Evolutionary conservation across 495 filamentous ascomycete species (phyloP), one percentile per base, ranked within the genome.

Genomic region (Lophiotrema nucula): DNA sequence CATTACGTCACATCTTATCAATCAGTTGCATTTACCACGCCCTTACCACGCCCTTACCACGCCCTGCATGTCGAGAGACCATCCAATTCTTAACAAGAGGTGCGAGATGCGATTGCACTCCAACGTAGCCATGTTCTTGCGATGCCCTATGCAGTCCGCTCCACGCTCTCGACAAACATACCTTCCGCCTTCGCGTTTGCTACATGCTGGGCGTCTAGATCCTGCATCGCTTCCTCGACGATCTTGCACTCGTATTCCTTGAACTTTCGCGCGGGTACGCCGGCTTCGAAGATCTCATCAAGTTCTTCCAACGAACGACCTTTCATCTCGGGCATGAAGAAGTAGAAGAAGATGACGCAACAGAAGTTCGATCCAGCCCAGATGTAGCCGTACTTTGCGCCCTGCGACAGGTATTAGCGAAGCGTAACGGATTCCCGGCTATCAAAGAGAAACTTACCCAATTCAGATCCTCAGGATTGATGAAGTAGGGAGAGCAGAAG

Each of bases 381-480:
- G 45, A 82, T 79, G 53, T 81, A 81, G 0, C 75, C 73, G 48
- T 81, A 80, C 54, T 58, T 53, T 3, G 60, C 47, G 0, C 54
- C 74, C 58, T 61, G 22, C 27, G 8, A 25, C 28, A 39, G 16
- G 15, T 24, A 11, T 13, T 26, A 11, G 3, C n/a, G 8, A 22
- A 31, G 5, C 4, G 23, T 1, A 11, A 46, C 23, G n/a, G n/a
- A n/a, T n/a, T n/a, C n/a, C n/a, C n/a, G n/a, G n/a, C n/a, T n/a
- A n/a, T n/a, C n/a, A n/a, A n/a, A n/a, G n/a, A n/a, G n/a, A 15
- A 3, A 47, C 58, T 48, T 50, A 54, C 80, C 77, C 77, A 79
- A 58, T 77, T 74, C 8, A 79, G 61, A 19, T 75, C 64, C 12
- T 73, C 68, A 0, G 76, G 75, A 50, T 79, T 78, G 58, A 79